Evolutionary conservation across 495 filamentous ascomycete genomes (phyloP).

Genomic region (Tuber melanosporum): DNA sequence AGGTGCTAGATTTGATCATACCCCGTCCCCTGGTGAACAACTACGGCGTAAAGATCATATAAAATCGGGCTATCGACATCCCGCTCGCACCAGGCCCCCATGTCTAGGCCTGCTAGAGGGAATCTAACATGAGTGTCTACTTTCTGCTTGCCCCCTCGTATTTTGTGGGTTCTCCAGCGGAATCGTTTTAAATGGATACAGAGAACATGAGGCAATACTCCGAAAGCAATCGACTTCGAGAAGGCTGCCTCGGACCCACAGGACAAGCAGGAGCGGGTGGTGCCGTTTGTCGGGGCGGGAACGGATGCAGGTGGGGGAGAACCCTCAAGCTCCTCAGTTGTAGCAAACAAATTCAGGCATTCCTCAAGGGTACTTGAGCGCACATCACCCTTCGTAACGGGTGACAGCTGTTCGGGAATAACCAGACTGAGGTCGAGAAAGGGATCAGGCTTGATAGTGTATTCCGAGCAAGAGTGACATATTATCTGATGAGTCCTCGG

Average conservation of each 20-base stretch:
- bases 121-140: slow-evolving; percentile 37
- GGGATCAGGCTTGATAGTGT: slow-evolving; percentile 38
- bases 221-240: slow-evolving; percentile 36
- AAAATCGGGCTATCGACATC: slow-evolving; percentile 12
- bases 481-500: slow-evolving; percentile 21
- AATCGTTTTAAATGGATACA: slow-evolving; percentile 40
- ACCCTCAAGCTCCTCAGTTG: slow-evolving; percentile 36
- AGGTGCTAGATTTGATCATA: slow-evolving; percentile 9
- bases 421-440: slow-evolving; percentile 38
- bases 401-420: slow-evolving; percentile 25
- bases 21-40: slow-evolving; percentile 38
- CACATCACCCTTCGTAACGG: not conserved
- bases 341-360: slow-evolving; percentile 38
- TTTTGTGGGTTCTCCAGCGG: slow-evolving; percentile 31
- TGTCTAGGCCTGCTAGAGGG: slow-evolving; percentile 35
- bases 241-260: slow-evolving; percentile 38
- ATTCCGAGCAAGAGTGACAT: slow-evolving; percentile 33
- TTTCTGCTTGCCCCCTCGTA: slow-evolving; percentile 35
- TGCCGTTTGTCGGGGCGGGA: slow-evolving; percentile 26
- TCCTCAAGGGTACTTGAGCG: slow-evolving; percentile 31
- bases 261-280: slow-evolving; percentile 32
- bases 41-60: slow-evolving; percentile 38
- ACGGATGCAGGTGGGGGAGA: slow-evolving; percentile 29
- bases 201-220: slow-evolving; percentile 32
- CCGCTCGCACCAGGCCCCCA: slow-evolving; percentile 30